Base-by-base conservation (phyloP, 2,329 filamentous ascomycete genomes). In the Lachnellula subtilissima region DNA sequence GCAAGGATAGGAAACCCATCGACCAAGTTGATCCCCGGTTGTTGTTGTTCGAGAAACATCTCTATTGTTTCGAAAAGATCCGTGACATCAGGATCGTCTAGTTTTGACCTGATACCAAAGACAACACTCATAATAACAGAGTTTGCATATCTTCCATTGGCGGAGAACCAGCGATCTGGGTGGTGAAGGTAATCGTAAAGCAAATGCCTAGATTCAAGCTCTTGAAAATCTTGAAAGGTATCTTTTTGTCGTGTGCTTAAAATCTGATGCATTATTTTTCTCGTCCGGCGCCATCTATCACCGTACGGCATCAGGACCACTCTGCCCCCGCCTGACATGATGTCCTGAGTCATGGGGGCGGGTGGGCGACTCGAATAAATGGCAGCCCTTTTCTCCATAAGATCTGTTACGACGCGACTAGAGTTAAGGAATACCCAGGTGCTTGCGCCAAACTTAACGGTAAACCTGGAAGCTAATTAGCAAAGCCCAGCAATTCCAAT, bases 341-440 rank as follows among this genome's bases (percentile, higher is more conserved):
- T 52, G 19, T 47, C 55, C 12, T 57, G 58, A 3, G 68, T 64
- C 61, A 65, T 59, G 5, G 64, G 62, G 12, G 59, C 49, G 22
- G 57, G 49, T 5, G 54, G 39, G 11, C 64, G 54, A 6, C 63
- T 65, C 9, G 56, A 64, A 52, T 64, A 65, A 23, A 65, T 59
- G 19, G 53, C 52, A 14, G 63, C 59, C 40, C 61, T 59, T 52
- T 59, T 57, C 47, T 65, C 61, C 51, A 64, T 52, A 3, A 65
- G 48, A 45, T 74, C 71, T 2, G 63, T 63, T 23, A 74, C 70
- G 2, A 75, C 72, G 6, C 74, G 71, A 25, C 68, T 59, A 14
- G 60, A 70, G 59, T 78, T 78, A 5, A 78, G 69, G 15, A 76
- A 64, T 17, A 78, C 65, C 72, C 72, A 76, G 1, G 72, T 76